A percentile compares a stretch with the other conserved stretches of the same genome.
Conservation (phyloP, 495 filamentous ascomycete species). For the Aspergillus homomorphus region DNA sequence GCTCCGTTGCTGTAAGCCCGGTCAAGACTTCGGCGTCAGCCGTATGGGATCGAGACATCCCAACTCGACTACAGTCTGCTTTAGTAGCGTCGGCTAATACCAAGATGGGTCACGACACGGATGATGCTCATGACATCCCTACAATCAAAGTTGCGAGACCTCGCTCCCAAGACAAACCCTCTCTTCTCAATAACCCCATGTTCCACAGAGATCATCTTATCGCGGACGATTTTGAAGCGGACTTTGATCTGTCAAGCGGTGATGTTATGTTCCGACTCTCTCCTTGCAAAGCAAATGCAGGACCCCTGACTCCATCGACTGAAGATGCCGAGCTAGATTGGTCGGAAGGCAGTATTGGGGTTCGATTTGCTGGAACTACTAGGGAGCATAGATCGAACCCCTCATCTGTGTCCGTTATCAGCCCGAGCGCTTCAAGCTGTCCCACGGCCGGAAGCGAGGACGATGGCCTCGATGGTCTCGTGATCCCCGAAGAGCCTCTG, state of each 20-base stretch:
- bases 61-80: constrained; percentile 26
- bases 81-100: constrained; percentile 52
- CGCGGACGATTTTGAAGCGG: constrained; percentile 70
- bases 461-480: constrained; percentile 79
- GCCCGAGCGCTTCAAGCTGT: constrained; percentile 86
- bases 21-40: constrained; percentile 35
- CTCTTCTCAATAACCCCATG: constrained; percentile 11
- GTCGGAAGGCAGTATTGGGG: constrained; percentile 89
- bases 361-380: constrained; percentile 78
- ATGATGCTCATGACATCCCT: constrained; percentile 60
- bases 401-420: constrained; percentile 83
- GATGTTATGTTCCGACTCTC: constrained; percentile 59
- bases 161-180: constrained; percentile 49
- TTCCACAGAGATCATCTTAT: constrained; percentile 33
- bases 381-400: constrained; percentile 72
- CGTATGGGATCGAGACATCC: constrained; percentile 28
- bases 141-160: constrained; percentile 69
- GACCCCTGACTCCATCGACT: constrained; percentile 53
- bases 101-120: constrained; percentile 58
- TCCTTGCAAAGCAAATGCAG: constrained; percentile 54
- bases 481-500: constrained; percentile 78
- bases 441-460: constrained; percentile 93
- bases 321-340: constrained; percentile 83
- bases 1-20: constrained; percentile 41
- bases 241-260: constrained; percentile 68